Evolutionary conservation across 805 yeast species (phyloP), one percentile per base, ranked within the genome.

Genomic region (Yarrowia keelungensis): DNA sequence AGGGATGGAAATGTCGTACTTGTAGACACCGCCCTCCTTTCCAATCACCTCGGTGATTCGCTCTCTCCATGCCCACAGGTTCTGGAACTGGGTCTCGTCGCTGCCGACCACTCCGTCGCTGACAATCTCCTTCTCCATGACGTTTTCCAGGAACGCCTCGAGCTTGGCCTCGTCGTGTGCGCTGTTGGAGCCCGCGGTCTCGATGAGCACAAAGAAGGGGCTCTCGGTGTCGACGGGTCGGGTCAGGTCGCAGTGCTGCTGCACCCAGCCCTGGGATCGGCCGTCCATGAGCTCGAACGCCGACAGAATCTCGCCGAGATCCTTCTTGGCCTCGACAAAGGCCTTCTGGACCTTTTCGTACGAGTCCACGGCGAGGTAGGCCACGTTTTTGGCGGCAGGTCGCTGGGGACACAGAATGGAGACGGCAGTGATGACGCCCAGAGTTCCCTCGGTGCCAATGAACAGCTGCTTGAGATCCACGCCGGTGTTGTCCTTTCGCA

Each of bases 21-120:
- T 95, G 82, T 94, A 95, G 66, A 94, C 98, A 73, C 98, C 99
- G 66, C 99, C 98, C 45, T 83, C 87, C 70, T 85, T 83, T 64
- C 90, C 89, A 8, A 91, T 84, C 8, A 97, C 93, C 80, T 95
- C 99, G 49, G 97, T 92, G 71, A 94, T 87, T 71, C 89, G 85
- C 80, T 95, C 99, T 81, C 99, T 88, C 98, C 98, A 95, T 42
- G 87, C 81, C 99, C 99, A 95, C 74, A 95, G 83, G 69, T 87
- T 87, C 70, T 82, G 83, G 70, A 91, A 79, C 79, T 95, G 98
- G 1, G 95, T 83, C 80, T 91, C 97, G 77, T 93, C 98, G 78
- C 92, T 97, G 8, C 99, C 97, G 72, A 95, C 90, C 49, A 92
- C 93, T 75, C 99, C 99, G 78, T 95, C 98, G n/a, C 83, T 82